phyloP scores from a whole-genome alignment of 1,139 yeast genomes.

The Taphrina wiesneri region DNA sequence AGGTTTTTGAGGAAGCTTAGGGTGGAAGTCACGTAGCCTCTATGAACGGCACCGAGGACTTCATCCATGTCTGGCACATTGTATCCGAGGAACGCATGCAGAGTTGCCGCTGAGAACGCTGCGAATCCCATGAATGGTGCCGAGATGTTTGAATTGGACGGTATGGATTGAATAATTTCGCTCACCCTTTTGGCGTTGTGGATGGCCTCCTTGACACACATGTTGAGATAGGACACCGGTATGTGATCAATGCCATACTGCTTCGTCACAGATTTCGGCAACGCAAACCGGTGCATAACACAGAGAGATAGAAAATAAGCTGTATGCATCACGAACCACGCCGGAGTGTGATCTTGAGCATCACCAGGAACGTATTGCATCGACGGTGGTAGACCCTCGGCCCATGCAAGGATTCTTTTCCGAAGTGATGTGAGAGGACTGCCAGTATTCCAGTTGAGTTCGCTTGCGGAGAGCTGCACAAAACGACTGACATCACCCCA shows the following conservation, averaged over 20 bases:
- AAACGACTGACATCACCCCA: slow-evolving; percentile 34
- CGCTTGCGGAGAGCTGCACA: slow-evolving; percentile 29
- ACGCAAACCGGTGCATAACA: slow-evolving; percentile 40
- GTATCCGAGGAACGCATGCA: slow-evolving; percentile 16
- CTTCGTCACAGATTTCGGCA: slow-evolving; percentile 6
- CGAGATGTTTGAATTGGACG: neutral
- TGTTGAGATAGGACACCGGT: slow-evolving; percentile 1
- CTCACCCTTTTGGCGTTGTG: slow-evolving; percentile 17
- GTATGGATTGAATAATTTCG: slow-evolving; percentile 1
- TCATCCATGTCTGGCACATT: slow-evolving; percentile 3
- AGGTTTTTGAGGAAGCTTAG: neutral
- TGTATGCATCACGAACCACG: slow-evolving; percentile 41
- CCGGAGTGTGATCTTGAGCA: slow-evolving; percentile 39
- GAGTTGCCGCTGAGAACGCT: slow-evolving; percentile 19
- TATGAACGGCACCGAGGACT: neutral
- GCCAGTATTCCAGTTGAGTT: slow-evolving; percentile 2
- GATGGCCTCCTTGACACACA: slow-evolving; percentile 16
- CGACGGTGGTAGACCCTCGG: slow-evolving; percentile 37
- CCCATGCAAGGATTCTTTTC: slow-evolving; percentile 9
- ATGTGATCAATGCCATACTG: slow-evolving; percentile 17
- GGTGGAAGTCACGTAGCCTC: slow-evolving; percentile 6
- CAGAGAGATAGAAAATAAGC: slow-evolving; percentile 40
- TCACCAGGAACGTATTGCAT: slow-evolving; percentile 39
- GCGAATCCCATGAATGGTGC: slow-evolving; percentile 27
- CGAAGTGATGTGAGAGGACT: neutral